Evolutionary conservation across 2,329 filamentous ascomycete species (phyloP).

Genomic region (Ceratocystis colombiana): DNA sequence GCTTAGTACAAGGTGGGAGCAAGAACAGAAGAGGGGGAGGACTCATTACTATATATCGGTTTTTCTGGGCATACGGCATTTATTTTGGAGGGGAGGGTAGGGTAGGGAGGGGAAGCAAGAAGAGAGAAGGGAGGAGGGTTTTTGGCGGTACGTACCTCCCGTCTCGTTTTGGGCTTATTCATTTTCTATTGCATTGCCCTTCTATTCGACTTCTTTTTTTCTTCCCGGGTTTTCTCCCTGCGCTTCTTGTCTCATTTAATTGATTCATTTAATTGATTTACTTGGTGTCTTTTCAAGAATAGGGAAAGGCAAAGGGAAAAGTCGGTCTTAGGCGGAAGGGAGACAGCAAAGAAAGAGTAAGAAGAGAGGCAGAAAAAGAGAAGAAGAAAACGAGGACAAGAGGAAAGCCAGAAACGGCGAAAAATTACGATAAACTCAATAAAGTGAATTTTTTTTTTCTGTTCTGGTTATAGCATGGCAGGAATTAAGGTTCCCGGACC

Average conservation of each 20-base stretch:
- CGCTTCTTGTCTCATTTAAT: background rate
- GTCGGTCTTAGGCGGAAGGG: background rate
- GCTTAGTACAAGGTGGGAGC: background rate
- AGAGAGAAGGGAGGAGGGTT: conserved; percentile 13
- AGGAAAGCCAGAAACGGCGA: background rate
- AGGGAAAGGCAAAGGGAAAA: conserved; percentile 3
- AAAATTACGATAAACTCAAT: conserved; percentile 8
- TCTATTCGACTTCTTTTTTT: conserved; percentile 14
- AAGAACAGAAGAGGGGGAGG: conserved; percentile 6
- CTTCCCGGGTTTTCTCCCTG: conserved; percentile 3
- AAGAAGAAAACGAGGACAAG: background rate
- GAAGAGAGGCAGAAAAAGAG: background rate
- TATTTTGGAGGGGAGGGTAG: background rate
- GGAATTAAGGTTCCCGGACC: conserved; percentile 13
- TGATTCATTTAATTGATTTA: background rate
- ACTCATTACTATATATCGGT: conserved; percentile 15
- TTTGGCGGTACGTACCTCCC: conserved; percentile 4
- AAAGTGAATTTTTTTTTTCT: background rate
- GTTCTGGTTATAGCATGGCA: background rate
- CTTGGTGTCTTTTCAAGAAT: background rate
- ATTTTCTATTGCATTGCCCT: background rate
- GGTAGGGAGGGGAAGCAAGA: background rate
- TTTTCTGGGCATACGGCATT: background rate
- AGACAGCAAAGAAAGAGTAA: background rate
- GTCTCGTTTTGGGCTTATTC: background rate